These are phyloP conservation scores for Aspergillus bridgeri DNA, from an alignment of 495 filamentous ascomycete genomes.

Conservation along the genomic window DNA sequence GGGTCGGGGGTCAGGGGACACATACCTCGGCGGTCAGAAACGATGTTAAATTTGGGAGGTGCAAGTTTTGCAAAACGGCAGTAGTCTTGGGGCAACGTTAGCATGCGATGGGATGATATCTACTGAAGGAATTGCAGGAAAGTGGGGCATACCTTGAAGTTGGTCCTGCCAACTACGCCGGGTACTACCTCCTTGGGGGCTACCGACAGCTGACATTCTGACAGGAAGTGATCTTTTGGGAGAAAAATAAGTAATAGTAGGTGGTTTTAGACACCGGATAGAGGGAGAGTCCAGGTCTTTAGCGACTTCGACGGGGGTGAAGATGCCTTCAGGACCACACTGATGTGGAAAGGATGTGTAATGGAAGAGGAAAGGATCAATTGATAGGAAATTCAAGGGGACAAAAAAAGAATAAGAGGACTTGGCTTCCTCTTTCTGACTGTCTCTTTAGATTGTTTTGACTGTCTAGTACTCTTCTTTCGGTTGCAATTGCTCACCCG, in stretches of 20 bases:
- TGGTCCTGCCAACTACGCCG: conserved; percentile 48
- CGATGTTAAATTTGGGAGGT: conserved; percentile 63
- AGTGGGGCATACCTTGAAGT: conserved; percentile 47
- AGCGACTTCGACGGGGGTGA: not conserved
- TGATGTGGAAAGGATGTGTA: not conserved
- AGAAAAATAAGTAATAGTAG: not conserved
- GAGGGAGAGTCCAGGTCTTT: not conserved
- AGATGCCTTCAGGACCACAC: not conserved
- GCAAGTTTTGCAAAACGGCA: conserved; percentile 54
- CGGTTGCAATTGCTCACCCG: not conserved
- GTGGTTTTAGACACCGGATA: too few relatives aligned
- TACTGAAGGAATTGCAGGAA: conserved; percentile 15
- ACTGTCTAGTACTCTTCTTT: not conserved
- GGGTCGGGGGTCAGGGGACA: conserved; percentile 1
- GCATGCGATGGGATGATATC: conserved; percentile 11
- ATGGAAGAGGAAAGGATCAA: not conserved
- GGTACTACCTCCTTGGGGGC: conserved; percentile 18
- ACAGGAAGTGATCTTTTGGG: conserved; percentile 5
- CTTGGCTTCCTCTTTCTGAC: not conserved
- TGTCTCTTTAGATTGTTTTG: too few relatives aligned
- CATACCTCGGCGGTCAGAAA: conserved; percentile 76
- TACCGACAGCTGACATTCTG: conserved; percentile 32
- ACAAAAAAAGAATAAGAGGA: not conserved
- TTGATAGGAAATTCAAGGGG: not conserved
- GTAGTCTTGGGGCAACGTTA: conserved; percentile 46